Base-by-base conservation (phyloP, 176 grass and related monocot genomes). In the Rhynchospora breviuscula region DNA sequence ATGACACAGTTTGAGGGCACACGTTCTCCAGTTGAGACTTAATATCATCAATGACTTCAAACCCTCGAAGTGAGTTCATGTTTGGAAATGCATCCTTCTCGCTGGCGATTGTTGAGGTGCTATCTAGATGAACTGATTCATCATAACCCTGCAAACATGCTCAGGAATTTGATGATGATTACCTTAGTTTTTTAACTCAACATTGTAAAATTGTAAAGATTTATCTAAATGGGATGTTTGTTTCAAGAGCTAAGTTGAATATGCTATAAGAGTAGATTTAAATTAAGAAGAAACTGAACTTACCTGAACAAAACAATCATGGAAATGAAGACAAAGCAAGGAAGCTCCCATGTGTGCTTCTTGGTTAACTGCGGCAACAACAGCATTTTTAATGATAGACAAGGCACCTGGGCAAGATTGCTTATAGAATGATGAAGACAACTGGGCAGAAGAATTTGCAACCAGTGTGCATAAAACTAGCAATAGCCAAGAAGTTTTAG, bases 241-340 rank as follows among this genome's bases (percentile, higher is more conserved):
- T 22, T 21, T 47, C 7, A 21, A n/a, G 35, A 70, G 67, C 18
- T 72, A 18, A 72, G 18, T 19, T 47, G 67, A 1, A 31, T 40
- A 2, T 40, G 35, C 4, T 66, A 35, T 35, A 15, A 1, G 17
- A 47, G 10, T 21, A 49, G 15, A 69, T 69, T 33, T 17, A 49
- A 0, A 10, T 14, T 75, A 54, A 56, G 15, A 80, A 47, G 49
- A 54, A 84, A 18, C 22, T 33, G 49, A 59, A 92, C 88, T 92
- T 91, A 67, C 90, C 19, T 91, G 89, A 77, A 97, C 94, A 83
- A 93, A 97, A 81, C 91, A 97, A 83, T 97, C 94, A 58, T 97
- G 91, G 88, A 97, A 97, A 80, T 90, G 88, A 15, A 97, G 94
- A 51, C 91, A 76, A 54, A 91, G 89, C 46, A 93, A 79, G 8